Evolutionary conservation across 2,329 filamentous ascomycete species (phyloP).

Genomic region (Fusarium virguliforme): DNA sequence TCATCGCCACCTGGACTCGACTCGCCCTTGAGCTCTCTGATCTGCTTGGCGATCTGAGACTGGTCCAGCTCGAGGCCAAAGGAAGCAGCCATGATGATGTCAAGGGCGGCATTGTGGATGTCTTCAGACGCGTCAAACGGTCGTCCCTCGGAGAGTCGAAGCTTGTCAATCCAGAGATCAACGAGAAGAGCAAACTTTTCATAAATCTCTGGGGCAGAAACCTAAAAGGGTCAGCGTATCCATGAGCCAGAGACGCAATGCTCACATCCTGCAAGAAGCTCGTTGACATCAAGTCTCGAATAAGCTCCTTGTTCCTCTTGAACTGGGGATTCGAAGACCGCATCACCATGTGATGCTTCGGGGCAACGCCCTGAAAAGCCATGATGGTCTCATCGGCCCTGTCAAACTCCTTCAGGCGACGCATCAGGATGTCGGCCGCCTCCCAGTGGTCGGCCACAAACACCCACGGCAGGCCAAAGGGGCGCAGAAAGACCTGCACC

Average conservation of each 20-base stretch:
- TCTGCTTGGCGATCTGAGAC: slow-evolving; percentile 17
- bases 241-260: background rate
- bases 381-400: slow-evolving; percentile 8
- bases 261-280: slow-evolving; percentile 35
- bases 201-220: slow-evolving; percentile 54
- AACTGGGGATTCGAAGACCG: slow-evolving; percentile 30
- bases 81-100: slow-evolving; percentile 53
- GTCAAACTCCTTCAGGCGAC: slow-evolving; percentile 41
- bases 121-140: slow-evolving; percentile 54
- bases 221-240: slow-evolving; percentile 28
- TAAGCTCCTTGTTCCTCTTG: slow-evolving; percentile 44
- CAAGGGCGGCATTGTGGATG: slow-evolving; percentile 52
- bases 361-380: slow-evolving; percentile 16
- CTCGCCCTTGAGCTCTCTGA: slow-evolving; percentile 25
- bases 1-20: slow-evolving; percentile 10
- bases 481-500: slow-evolving; percentile 35
- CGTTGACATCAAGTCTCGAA: slow-evolving; percentile 40
- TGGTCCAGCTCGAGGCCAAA: slow-evolving; percentile 47
- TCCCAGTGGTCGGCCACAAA: slow-evolving; percentile 40
- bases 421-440: slow-evolving; percentile 35
- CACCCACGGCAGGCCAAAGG: slow-evolving; percentile 34
- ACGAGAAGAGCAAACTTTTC: slow-evolving; percentile 51
- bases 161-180: slow-evolving; percentile 55
- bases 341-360: slow-evolving; percentile 25
- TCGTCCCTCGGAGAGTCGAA: slow-evolving; percentile 40